Evolutionary conservation across 441 rosid species (phyloP).

Genomic region (Metrosideros polymorpha): DNA sequence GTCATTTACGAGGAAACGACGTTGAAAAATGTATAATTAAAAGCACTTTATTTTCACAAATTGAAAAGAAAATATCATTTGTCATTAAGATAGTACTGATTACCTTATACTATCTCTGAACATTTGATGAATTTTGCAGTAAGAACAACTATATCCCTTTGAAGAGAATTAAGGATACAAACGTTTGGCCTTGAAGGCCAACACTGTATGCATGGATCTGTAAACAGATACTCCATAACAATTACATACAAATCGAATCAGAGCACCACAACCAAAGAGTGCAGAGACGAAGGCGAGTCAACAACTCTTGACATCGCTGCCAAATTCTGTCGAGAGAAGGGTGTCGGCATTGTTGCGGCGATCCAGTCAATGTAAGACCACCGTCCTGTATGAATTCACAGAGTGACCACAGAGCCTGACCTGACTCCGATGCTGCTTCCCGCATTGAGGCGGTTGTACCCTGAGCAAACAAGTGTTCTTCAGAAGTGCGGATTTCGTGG

Average conservation of each 20-base stretch:
- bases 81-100: neutral
- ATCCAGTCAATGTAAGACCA: conserved; percentile 13
- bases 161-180: neutral
- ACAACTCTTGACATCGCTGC: neutral
- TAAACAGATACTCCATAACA: neutral
- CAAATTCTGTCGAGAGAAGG: neutral
- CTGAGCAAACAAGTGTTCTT: neutral
- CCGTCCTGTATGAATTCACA: conserved; percentile 16
- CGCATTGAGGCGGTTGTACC: conserved; percentile 16
- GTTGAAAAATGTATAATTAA: neutral
- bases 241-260: neutral
- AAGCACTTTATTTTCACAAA: too few relatives aligned
- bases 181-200: neutral
- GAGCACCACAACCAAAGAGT: neutral
- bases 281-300: neutral
- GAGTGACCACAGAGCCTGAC: conserved; percentile 1
- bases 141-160: neutral
- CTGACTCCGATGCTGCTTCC: conserved; percentile 13
- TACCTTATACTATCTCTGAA: neutral
- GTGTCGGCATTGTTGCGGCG: neutral
- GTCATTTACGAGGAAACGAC: rapidly evolving
- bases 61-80: neutral
- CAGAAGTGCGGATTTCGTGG: conserved; percentile 1
- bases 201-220: neutral
- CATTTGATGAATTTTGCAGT: neutral